Evolutionary conservation across 768 basidiomycete species (phyloP), one percentile per base, ranked within the genome.

Genomic region (Pilatotrama ljubarskyi): DNA sequence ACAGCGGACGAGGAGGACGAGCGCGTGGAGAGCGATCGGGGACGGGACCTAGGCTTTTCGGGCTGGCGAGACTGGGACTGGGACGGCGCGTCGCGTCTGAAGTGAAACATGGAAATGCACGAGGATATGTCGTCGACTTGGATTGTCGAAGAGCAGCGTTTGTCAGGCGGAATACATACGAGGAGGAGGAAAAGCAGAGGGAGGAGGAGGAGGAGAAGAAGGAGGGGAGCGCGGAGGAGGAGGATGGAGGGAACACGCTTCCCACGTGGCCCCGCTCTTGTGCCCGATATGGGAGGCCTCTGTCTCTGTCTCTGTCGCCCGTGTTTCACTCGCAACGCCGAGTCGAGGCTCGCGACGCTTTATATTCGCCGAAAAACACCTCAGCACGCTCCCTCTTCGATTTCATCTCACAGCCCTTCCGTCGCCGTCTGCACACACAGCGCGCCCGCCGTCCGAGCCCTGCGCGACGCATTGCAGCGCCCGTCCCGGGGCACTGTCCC

Each of bases 181-280:
- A 22, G 55, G 36, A 26, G 48, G 35, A 50, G 47, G 36, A 26
- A 52, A 42, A 58, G 36, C 38, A 48, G 47, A 49, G 51, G 46
- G 24, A 17, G 24, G 24, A 47, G 47, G 37, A 15, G n/a, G 50
- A 5, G 10, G 6, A 20, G 36, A 41, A 32, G 40, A 13, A 35
- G 24, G 49, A 32, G 6, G 20, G 11, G 49, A 1, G 5, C 20
- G 29, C 1, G 49, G 20, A 18, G 11, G 50, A 51, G 11, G 6
- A 42, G 48, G 49, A 51, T 38, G 25, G 51, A 43, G 49, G 50
- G 25, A 36, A 55, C 46, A 41, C 17, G 13, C 26, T 35, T 55
- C 62, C 62, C 58, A 63, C 58, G 57, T 63, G 62, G 58, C 6
- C 40, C 58, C 57, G 62, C 62, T 56, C 62, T 63, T 63, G 62